Conservation (phyloP, 148 eudicot genomes). For the Rhododendron henanense region DNA sequence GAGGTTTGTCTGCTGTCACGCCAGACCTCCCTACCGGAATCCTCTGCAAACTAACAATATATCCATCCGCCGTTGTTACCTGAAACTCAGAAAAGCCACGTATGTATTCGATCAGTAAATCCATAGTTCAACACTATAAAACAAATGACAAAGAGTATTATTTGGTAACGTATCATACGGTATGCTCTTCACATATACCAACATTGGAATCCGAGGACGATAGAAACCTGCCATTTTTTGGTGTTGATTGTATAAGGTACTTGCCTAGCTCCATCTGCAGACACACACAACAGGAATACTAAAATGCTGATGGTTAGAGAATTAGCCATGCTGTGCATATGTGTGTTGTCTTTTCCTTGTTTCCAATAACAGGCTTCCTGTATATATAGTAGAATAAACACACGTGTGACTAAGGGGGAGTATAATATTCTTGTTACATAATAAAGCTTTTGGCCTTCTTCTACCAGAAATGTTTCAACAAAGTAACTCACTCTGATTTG, state of each 20-base stretch:
- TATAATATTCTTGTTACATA: not conserved
- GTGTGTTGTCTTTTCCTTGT: no score
- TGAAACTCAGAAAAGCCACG: conserved; percentile 4
- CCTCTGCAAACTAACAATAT: conserved; percentile 41
- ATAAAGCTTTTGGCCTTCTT: not conserved
- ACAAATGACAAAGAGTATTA: not conserved
- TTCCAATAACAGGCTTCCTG: not conserved
- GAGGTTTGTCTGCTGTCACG: conserved; percentile 14
- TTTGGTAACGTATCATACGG: conserved; percentile 10
- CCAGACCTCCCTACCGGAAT: conserved; percentile 37
- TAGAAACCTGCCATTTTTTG: not conserved
- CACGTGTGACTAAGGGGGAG: not conserved
- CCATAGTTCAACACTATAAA: not conserved
- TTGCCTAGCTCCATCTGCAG: conserved; percentile 30
- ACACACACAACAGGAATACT: conserved; percentile 23
- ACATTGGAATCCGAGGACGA: not conserved
- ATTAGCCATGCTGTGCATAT: conserved; percentile 8
- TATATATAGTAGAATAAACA: conserved; percentile 9
- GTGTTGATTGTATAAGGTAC: conserved; percentile 4
- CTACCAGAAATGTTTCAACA: not conserved
- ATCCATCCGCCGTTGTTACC: conserved; percentile 48
- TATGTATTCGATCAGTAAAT: not conserved
- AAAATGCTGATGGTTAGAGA: conserved; percentile 9
- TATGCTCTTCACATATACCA: conserved; percentile 42
- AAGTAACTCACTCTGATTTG: not conserved